A percentile compares a stretch with the other conserved stretches of the same genome.
Evolutionary conservation across 2,329 filamentous ascomycete species (phyloP).

Genomic region (Trichoderma aggressivum): DNA sequence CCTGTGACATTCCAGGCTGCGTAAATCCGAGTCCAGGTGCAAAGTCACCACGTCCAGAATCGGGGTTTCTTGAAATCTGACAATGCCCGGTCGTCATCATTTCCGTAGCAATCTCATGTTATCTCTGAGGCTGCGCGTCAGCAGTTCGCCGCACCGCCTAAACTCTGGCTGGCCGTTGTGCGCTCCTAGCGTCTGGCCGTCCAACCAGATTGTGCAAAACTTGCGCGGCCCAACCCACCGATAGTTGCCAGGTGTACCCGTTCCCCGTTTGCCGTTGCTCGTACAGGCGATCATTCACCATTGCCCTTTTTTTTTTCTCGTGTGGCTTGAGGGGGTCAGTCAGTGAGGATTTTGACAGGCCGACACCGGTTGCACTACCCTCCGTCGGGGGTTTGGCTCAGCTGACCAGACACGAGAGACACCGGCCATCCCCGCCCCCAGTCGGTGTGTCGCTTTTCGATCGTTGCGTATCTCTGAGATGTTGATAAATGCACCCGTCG

Average conservation of each 20-base stretch:
- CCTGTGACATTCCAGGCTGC: neutral
- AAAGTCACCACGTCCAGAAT: neutral
- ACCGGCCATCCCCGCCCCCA: constrained; percentile 26
- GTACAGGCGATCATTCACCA: constrained; percentile 17
- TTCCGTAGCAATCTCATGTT: neutral
- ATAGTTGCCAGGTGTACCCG: constrained; percentile 25
- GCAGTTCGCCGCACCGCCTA: constrained; percentile 15
- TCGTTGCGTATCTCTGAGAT: neutral
- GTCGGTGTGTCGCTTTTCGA: constrained; percentile 29
- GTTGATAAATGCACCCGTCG: neutral
- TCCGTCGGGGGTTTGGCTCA: constrained; percentile 15
- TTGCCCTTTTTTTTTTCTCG: neutral
- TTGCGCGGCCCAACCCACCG: constrained; percentile 26
- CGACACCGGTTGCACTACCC: constrained; percentile 17
- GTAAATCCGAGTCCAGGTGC: neutral
- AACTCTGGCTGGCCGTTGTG: constrained; percentile 6
- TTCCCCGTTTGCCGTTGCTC: neutral
- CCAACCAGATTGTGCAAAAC: constrained; percentile 29
- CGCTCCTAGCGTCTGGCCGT: constrained; percentile 23
- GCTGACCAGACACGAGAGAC: constrained; percentile 24
- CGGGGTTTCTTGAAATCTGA: neutral
- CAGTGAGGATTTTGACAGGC: constrained; percentile 20
- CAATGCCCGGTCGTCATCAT: neutral
- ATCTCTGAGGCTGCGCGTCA: neutral
- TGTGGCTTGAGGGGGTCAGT: neutral